These are phyloP conservation scores for Nematodospora valgi DNA, from an alignment of 805 yeast genomes.

Conservation along the genomic window DNA sequence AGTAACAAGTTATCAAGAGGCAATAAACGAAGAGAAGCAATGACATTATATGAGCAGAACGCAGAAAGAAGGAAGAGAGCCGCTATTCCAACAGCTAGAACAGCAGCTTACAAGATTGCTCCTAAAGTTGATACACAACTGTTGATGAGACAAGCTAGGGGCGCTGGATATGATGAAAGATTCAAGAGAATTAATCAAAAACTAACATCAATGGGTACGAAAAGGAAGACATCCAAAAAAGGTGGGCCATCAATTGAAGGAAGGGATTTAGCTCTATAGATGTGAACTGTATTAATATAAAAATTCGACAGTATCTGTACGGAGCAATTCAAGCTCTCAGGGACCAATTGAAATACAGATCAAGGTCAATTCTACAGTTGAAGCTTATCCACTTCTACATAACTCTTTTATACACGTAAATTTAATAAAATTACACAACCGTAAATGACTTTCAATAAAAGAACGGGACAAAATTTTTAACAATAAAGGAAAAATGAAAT, in stretches of 20 bases:
- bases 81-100: constrained; percentile 89
- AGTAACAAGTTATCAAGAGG: constrained; percentile 38
- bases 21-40: constrained; percentile 35
- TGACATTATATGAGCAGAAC: constrained; percentile 77
- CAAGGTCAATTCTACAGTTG: not conserved
- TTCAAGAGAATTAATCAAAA: constrained; percentile 72
- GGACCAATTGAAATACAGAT: too few relatives aligned
- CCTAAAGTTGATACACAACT: constrained; percentile 65
- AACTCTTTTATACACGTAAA: too few relatives aligned
- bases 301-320: too few relatives aligned
- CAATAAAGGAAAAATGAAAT: too few relatives aligned
- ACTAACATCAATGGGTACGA: constrained; percentile 44
- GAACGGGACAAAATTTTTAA: too few relatives aligned
- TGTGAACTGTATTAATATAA: not conserved
- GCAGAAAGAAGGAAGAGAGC: constrained; percentile 93
- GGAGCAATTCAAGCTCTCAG: too few relatives aligned
- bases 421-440: too few relatives aligned
- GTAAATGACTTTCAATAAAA: too few relatives aligned
- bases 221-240: constrained; percentile 51
- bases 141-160: constrained; percentile 40
- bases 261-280: constrained; percentile 45
- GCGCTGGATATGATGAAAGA: constrained; percentile 66
- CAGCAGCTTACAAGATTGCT: constrained; percentile 86
- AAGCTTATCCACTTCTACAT: too few relatives aligned
- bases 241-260: constrained; percentile 83